Evolutionary conservation across 2,329 filamentous ascomycete species (phyloP), one percentile per base, ranked within the genome.

Genomic region (Chaetomiaceae sp.): DNA sequence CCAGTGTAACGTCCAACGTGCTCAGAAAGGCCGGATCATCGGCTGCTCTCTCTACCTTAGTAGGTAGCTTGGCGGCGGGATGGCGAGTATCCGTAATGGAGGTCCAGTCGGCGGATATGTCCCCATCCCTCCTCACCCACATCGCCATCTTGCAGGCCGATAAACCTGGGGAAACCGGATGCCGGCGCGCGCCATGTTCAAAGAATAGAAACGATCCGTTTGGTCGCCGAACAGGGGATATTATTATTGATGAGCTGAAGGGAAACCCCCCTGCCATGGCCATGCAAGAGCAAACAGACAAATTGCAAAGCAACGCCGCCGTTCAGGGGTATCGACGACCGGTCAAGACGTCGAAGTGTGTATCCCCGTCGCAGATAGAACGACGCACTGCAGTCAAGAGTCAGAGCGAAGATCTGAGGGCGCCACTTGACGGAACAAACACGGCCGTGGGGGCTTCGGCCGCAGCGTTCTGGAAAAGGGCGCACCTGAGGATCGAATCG

Each of bases 391-490:
- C 43, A 44, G 36, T 47, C 19, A 22, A 31, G 5, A 38, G 36
- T 44, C 23, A 22, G 33, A 3, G 17, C 47, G 29, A 33, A 47
- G 29, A 22, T 37, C 7, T n/a, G 19, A 29, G 15, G 25, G 8
- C 25, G 19, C 17, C 9, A 22, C 25, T 38, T 31, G 23, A 19
- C 25, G 23, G n/a, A 23, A n/a, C 53, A 38, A 47, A 37, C 34
- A 42, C 22, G 14, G 15, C 7, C 44, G 44, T 46, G 44, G 31
- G 44, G 44, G 44, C 54, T 53, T 56, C 49, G 54, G 54, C 54
- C 54, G 54, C 33, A 51, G 53, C 19, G 48, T n/a, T 27, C 6
- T n/a, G 25, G 15, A 39, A 14, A 11, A 31, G n/a, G 6, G 33
- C 19, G 39, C 19, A 33, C 44, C 38, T 37, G 25, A 25, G 6